These are phyloP conservation scores for Penicillium nucicola DNA, from an alignment of 495 filamentous ascomycete species.

Conservation along the genomic window DNA sequence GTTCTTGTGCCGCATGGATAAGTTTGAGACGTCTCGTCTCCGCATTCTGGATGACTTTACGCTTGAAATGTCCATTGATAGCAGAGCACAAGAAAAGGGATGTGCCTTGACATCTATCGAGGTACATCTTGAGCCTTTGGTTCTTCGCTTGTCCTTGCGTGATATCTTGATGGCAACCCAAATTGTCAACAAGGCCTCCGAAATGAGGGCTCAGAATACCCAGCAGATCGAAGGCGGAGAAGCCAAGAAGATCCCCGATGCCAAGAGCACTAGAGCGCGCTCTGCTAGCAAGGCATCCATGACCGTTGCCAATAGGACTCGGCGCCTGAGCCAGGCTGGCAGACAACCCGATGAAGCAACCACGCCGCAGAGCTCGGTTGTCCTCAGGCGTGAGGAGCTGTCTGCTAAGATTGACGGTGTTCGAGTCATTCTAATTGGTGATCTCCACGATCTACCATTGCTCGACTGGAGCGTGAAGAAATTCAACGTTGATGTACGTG, in stretches of 20 bases:
- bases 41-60: constrained; percentile 96
- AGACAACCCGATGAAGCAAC: constrained; percentile 18
- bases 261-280: constrained; percentile 53
- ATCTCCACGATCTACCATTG: constrained; percentile 90
- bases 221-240: constrained; percentile 49
- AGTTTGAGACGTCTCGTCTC: constrained; percentile 79
- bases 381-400: constrained; percentile 78
- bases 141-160: constrained; percentile 86
- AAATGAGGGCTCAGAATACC: constrained; percentile 60
- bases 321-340: constrained; percentile 37
- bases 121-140: constrained; percentile 84
- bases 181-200: constrained; percentile 88
- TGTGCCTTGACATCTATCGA: constrained; percentile 73
- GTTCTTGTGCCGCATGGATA: constrained; percentile 98
- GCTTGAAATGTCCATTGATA: constrained; percentile 84
- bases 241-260: constrained; percentile 63
- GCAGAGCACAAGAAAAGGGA: constrained; percentile 60
- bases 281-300: constrained; percentile 64
- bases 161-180: constrained; percentile 93
- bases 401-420: constrained; percentile 82
- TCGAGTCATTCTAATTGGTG: constrained; percentile 89
- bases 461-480: constrained; percentile 91
- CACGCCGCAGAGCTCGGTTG: constrained; percentile 43
- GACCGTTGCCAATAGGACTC: constrained; percentile 48
- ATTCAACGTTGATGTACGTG: constrained; percentile 76